Percentiles rank a stretch among this genome's conserved stretches.
Evolutionary conservation across 2,329 filamentous ascomycete genomes (phyloP).

Genomic region (Cercospora berteroae): DNA sequence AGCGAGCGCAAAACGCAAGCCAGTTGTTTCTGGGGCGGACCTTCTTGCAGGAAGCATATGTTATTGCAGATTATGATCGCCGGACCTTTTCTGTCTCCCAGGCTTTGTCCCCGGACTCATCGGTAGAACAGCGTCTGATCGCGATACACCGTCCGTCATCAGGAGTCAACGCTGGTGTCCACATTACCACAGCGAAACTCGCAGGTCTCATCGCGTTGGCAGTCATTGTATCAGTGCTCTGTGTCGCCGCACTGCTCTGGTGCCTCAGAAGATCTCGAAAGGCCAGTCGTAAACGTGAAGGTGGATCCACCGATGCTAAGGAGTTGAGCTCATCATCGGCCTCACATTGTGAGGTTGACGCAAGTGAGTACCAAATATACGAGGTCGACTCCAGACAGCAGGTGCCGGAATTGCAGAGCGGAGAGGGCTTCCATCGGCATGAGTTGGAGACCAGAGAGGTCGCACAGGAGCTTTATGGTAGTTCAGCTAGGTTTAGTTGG

Average conservation of each 20-base stretch:
- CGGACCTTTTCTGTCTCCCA: conserved; percentile 29
- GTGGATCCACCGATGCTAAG: not conserved
- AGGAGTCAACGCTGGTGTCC: not conserved
- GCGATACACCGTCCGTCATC: not conserved
- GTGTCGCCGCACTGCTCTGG: not conserved
- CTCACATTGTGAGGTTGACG: not conserved
- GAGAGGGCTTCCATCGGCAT: not conserved
- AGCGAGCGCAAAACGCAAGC: conserved; percentile 23
- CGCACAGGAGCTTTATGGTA: not conserved
- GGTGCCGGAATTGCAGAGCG: not conserved
- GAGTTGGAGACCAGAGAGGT: not conserved
- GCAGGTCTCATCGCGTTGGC: not conserved
- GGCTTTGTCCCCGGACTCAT: conserved; percentile 18
- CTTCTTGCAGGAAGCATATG: conserved; percentile 34
- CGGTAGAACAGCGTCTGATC: not conserved
- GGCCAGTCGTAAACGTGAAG: not conserved
- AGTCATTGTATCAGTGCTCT: not conserved
- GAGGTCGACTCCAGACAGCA: not conserved
- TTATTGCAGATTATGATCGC: conserved; percentile 31
- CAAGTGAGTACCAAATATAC: not conserved
- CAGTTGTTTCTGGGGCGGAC: conserved; percentile 32
- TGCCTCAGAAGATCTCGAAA: not conserved
- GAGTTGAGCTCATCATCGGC: not conserved
- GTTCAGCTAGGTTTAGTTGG: not conserved
- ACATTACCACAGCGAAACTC: not conserved